phyloP scores from a whole-genome alignment of 108 stramenopile genomes.

The Skeletonema costatum region DNA sequence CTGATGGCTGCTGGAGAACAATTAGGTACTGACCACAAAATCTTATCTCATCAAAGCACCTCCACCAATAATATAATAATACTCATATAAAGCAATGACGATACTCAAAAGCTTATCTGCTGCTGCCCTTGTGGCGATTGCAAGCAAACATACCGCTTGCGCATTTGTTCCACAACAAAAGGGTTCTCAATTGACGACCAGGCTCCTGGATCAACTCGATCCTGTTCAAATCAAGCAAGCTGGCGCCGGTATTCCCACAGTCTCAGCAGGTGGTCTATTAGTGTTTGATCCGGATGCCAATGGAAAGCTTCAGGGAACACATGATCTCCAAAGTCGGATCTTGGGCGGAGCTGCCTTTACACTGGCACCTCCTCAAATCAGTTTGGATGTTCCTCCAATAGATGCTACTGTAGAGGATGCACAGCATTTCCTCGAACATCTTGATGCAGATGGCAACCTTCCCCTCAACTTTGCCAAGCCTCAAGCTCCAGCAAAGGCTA shows the following conservation, averaged over 20 bases:
- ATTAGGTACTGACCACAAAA: too few relatives aligned
- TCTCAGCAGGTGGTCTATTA: conserved; percentile 40
- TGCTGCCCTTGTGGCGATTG: neutral
- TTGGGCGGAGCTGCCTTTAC: conserved; percentile 4
- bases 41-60: too few relatives aligned
- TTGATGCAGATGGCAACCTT: conserved; percentile 55
- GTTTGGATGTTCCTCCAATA: conserved; percentile 25
- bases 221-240: conserved; percentile 4
- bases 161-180: neutral
- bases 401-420: conserved; percentile 41
- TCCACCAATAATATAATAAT: too few relatives aligned
- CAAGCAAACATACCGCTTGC: neutral
- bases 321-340: conserved; percentile 42
- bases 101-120: conserved; percentile 2
- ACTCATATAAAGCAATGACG: neutral
- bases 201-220: neutral
- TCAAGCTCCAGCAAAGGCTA: conserved; percentile 66
- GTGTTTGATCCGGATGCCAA: conserved; percentile 72
- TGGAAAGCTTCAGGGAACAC: conserved; percentile 64
- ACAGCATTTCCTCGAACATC: conserved; percentile 84
- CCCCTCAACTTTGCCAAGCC: conserved; percentile 78
- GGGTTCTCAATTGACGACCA: neutral
- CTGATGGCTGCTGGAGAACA: too few relatives aligned
- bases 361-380: conserved; percentile 22
- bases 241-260: conserved; percentile 55